These are phyloP conservation scores for Euphorbia lathyris DNA, from an alignment of 345 rosid genomes.

Conservation along the genomic window DNA sequence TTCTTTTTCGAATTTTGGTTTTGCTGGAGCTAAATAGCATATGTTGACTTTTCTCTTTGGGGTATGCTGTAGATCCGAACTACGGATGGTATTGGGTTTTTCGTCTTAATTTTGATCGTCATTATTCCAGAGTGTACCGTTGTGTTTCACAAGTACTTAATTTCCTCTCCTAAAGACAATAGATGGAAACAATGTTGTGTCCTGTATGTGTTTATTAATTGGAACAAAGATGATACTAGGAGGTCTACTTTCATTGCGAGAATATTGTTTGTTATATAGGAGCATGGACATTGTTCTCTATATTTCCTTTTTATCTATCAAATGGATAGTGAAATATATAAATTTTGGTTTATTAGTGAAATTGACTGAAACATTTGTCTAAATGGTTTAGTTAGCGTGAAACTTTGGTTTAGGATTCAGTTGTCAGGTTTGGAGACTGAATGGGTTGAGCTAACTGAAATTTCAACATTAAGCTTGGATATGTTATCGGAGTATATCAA, in stretches of 20 bases:
- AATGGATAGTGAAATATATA: background rate
- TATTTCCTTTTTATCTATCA: background rate
- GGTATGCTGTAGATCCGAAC: constrained; percentile 27
- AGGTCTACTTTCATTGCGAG: constrained; percentile 1
- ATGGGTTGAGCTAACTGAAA: background rate
- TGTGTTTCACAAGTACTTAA: constrained; percentile 20
- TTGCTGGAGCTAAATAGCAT: constrained; percentile 9
- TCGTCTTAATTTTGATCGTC: constrained; percentile 17
- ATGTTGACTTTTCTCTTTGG: constrained; percentile 20
- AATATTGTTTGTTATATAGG: constrained; percentile 13
- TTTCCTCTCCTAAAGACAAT: background rate
- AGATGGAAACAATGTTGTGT: constrained; percentile 4
- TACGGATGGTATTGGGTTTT: background rate
- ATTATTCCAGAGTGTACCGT: constrained; percentile 20
- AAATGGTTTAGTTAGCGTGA: constrained; percentile 7
- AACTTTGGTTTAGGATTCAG: background rate
- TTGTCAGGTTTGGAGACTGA: background rate
- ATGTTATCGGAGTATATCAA: too few species aligned
- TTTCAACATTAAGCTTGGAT: constrained; percentile 1
- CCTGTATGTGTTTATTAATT: constrained; percentile 14
- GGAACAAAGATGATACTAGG: constrained; percentile 1
- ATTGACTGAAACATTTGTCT: constrained; percentile 5
- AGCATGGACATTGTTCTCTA: constrained; percentile 4
- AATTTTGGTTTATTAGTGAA: constrained; percentile 13
- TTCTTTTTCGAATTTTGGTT: background rate